Evolutionary conservation across 495 filamentous ascomycete genomes (phyloP), one percentile per base, ranked within the genome.

Genomic region (Neurospora sp.): DNA sequence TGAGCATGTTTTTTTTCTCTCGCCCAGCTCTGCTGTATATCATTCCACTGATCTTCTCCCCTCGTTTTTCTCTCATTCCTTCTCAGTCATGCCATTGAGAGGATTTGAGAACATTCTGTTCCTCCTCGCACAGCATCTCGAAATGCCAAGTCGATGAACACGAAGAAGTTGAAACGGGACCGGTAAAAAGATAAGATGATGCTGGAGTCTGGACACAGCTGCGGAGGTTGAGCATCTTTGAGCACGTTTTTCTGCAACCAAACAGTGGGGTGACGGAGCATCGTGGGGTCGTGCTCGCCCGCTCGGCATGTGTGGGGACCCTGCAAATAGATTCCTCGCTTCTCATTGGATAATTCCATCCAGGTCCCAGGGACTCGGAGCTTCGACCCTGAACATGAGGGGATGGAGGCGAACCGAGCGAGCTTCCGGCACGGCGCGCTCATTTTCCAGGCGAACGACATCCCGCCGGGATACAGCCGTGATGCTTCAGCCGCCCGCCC

Each of bases 221-320:
- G 42, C 39, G 18, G n/a, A 5, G 23, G 11, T 46, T 46, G 44
- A 39, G 77, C 75, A 76, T 42, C 77, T 78, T 78, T 78, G 77
- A 78, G 77, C 77, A 78, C 62, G 72, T 78, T 78, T 78, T 31
- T 72, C 27, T 35, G 23, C 54, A 62, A 62, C 54, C 12, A 59
- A 59, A 59, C 20, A 59, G 48, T 59, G 48, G 48, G 48, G 48
- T 10, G 48, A 59, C 20, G 20, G 48, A 27, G 20, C 10, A 14
- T 27, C 44, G n/a, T 48, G 9, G n/a, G 44, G 42, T n/a, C 18
- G 42, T 46, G 42, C 18, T 46, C 7, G 7, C 8, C 18, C 42
- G n/a, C 46, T 54, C 46, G 46, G 46, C 46, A n/a, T 27, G 44
- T 20, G 42, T 46, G 18, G 42, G 42, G 18, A 46, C 42, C 3